Evolutionary conservation across 805 yeast species (phyloP), one percentile per base, ranked within the genome.

Genomic region (Kluyveromyces starmeri): DNA sequence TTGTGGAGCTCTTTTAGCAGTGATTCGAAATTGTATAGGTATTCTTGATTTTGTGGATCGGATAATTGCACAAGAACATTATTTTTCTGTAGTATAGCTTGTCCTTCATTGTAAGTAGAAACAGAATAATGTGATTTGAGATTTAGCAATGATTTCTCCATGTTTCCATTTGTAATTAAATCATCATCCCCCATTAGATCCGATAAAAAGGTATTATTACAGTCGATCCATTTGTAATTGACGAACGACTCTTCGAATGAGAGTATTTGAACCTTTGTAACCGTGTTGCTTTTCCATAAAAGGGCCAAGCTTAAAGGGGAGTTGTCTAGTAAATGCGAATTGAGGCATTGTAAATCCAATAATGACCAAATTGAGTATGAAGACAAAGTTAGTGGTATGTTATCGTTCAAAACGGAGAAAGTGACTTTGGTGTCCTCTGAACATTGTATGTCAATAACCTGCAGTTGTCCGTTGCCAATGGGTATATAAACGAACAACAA

Each of bases 1-100:
- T 71, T 78, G 39, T 69, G 70, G 35, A 82, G 64, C 47, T 86
- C 95, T 37, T 70, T 72, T 50, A 94, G 78, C 17, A 86, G 62
- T 2, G 83, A 67, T 38, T 76, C 79, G 38, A 88, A 70, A 40
- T 78, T 74, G 21, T 70, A 62, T 82, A 94, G 78, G 45, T 77
- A 77, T 20, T 67, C 67, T 31, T 59, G 55, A 25, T 62, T 61
- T 5, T 56, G 39, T 16, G 61, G 49, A 16, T 50, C 51, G 17
- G 50, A 45, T 3, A 42, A 41, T 5, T 44, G 19, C n/a, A 41
- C 26, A 5, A 52, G 44, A 15, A 48, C 43, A 11, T 49, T 48
- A 14, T 50, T 42, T 13, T 47, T 47, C 7, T 49, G 38, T 5
- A 51, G 47, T 5, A 53, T 45, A 7, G 51, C 42, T 44, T 65